Percentiles rank a stretch among this genome's conserved stretches.
phyloP scores from a whole-genome alignment of 345 rosid species.

The Hypericum perforatum region DNA sequence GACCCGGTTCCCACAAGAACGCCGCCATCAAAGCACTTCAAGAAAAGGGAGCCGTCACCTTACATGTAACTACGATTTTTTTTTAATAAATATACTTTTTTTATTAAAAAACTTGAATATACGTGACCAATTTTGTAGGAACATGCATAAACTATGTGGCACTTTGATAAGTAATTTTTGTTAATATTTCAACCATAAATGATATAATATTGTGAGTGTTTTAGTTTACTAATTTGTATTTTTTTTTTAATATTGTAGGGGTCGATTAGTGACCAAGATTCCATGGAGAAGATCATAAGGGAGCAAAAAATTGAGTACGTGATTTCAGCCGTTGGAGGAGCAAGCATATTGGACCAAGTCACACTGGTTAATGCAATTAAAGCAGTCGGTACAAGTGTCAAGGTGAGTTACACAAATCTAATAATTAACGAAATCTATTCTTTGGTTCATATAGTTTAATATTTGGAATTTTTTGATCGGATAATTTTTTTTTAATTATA shows the following conservation, averaged over 20 bases:
- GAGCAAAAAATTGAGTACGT: constrained; percentile 17
- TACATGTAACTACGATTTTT: constrained; percentile 8
- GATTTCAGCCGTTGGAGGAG: constrained; percentile 28
- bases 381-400: constrained; percentile 13
- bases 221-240: too few species aligned
- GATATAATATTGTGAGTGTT: too few species aligned
- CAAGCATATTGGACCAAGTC: constrained; percentile 17
- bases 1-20: constrained; percentile 10
- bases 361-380: constrained; percentile 18
- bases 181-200: too few species aligned
- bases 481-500: too few species aligned
- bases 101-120: too few species aligned
- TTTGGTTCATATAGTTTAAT: too few species aligned
- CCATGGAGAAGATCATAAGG: constrained; percentile 18
- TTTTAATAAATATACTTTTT: too few species aligned
- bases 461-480: too few species aligned
- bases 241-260: constrained; percentile 16
- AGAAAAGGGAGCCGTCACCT: constrained; percentile 19
- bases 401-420: constrained; percentile 11
- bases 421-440: too few species aligned
- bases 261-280: constrained; percentile 13
- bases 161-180: too few species aligned
- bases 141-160: too few species aligned
- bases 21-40: constrained; percentile 12
- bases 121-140: too few species aligned